Percentiles rank a stretch among this genome's conserved stretches.
phyloP scores from a whole-genome alignment of 768 basidiomycete genomes.

The Xerocomellus intermedius region DNA sequence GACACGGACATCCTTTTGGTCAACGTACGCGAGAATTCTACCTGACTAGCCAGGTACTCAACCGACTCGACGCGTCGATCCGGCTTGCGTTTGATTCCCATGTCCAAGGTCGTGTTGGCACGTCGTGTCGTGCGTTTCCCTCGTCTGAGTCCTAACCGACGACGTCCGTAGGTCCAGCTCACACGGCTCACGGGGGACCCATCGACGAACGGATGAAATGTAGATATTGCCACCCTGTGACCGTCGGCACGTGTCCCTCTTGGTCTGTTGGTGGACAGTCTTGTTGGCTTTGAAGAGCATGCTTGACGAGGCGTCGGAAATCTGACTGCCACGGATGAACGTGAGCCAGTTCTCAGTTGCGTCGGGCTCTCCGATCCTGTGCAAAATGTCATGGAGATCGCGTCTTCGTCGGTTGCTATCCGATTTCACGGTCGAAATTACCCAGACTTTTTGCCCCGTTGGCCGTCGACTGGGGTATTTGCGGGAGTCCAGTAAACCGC shows the following conservation, averaged over 20 bases:
- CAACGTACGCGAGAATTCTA: neutral
- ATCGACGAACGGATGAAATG: neutral
- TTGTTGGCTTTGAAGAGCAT: neutral
- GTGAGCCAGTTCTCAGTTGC: no score
- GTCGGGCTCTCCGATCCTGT: neutral
- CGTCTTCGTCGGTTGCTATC: no score
- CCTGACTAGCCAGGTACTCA: neutral
- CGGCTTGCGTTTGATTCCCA: neutral
- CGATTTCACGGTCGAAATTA: no score
- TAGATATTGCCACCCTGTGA: no score
- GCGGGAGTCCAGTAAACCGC: no score
- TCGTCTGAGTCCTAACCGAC: neutral
- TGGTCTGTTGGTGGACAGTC: neutral
- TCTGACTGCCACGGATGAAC: neutral
- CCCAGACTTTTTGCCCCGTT: no score
- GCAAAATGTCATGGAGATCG: neutral
- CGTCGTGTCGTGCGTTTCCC: neutral
- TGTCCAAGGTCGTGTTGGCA: neutral
- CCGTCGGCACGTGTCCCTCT: neutral
- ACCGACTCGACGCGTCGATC: neutral
- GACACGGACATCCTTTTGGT: neutral
- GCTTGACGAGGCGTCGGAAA: neutral
- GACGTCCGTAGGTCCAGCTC: neutral
- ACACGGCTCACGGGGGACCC: neutral
- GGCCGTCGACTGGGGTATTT: no score